Conservation (phyloP, 441 rosid species). For the Mallotus japonicus region DNA sequence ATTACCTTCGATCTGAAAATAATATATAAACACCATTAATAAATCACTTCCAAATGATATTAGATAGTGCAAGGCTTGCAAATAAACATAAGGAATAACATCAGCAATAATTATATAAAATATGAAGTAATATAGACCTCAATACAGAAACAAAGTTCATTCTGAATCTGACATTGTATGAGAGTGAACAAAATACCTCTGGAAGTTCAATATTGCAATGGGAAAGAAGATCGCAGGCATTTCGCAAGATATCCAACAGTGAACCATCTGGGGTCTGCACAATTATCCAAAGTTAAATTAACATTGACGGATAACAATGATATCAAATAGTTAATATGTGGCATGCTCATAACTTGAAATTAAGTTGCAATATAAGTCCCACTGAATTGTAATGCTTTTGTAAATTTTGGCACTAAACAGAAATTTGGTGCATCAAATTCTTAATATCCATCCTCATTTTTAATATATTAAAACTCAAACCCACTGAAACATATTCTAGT, state of each 20-base stretch:
- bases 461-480: not conserved
- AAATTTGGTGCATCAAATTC: not conserved
- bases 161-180: not conserved
- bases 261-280: conserved; percentile 96
- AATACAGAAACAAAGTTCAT: conserved; percentile 1
- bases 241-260: conserved; percentile 73
- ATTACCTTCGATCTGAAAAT: conserved; percentile 59
- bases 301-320: conserved; percentile 14
- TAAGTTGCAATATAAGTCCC: not conserved
- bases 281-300: conserved; percentile 16
- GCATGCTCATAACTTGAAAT: not conserved
- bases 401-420: not conserved
- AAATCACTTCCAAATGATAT: conserved; percentile 8
- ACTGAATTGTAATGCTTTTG: not conserved
- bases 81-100: conserved; percentile 4
- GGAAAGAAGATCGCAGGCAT: conserved; percentile 82
- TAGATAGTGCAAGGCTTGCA: not conserved
- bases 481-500: not conserved
- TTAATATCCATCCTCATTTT: not conserved
- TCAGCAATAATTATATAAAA: not conserved
- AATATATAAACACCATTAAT: conserved; percentile 15
- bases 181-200: conserved; percentile 43
- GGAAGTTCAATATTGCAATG: conserved; percentile 68
- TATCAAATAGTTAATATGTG: not conserved
- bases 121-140: conserved; percentile 15